phyloP scores from a whole-genome alignment of 805 yeast genomes.

The Kuraishia ogatae region DNA sequence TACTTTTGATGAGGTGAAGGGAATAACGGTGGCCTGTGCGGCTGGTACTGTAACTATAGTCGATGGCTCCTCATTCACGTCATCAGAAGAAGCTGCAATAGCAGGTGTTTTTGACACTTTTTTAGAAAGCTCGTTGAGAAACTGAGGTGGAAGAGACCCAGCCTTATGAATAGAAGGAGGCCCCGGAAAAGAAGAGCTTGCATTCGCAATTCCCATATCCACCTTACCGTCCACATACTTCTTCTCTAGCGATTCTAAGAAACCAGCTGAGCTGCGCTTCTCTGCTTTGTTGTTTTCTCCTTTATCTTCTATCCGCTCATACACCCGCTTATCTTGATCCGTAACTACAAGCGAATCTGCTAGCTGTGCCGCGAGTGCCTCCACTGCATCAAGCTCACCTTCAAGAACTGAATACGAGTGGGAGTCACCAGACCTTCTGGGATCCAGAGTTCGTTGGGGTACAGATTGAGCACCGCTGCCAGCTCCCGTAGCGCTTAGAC shows the following conservation, averaged over 20 bases:
- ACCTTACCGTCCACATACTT: conserved; percentile 38
- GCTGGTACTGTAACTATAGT: too few species aligned
- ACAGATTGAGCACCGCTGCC: background rate
- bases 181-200: background rate
- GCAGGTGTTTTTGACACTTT: conserved; percentile 37
- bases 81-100: conserved; percentile 9
- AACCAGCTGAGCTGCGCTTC: conserved; percentile 1
- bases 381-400: conserved; percentile 33
- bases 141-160: conserved; percentile 33
- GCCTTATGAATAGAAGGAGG: conserved; percentile 25
- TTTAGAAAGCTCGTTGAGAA: conserved; percentile 42
- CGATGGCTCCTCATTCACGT: too few species aligned
- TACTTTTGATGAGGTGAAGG: too few species aligned
- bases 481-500: conserved; percentile 18
- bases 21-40: background rate
- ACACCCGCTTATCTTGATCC: background rate
- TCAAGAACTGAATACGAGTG: conserved; percentile 9
- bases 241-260: conserved; percentile 25
- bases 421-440: conserved; percentile 14
- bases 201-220: conserved; percentile 11
- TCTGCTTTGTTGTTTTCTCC: background rate
- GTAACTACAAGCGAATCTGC: background rate
- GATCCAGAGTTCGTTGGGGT: conserved; percentile 5
- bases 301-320: background rate
- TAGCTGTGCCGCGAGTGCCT: conserved; percentile 22